phyloP scores from a whole-genome alignment of 2,329 filamentous ascomycete species.

The Phoma sp. region DNA sequence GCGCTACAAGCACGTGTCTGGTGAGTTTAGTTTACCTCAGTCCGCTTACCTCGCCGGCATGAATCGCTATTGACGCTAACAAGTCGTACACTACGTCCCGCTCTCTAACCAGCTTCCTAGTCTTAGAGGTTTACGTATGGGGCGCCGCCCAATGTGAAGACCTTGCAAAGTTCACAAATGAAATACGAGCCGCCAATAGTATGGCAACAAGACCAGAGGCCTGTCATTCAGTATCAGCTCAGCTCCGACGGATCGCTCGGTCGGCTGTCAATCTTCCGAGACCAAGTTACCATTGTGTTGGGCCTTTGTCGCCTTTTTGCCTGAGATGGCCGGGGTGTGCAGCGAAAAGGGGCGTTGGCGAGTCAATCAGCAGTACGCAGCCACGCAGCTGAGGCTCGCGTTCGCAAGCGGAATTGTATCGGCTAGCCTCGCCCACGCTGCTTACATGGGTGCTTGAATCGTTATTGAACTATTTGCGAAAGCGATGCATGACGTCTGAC shows the following conservation, averaged over 20 bases:
- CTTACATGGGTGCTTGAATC: slow-evolving; percentile 8
- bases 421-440: background rate
- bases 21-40: background rate
- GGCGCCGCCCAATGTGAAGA: background rate
- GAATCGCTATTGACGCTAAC: background rate
- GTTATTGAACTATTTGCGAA: background rate
- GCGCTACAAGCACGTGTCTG: slow-evolving; percentile 11
- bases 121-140: background rate
- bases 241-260: slow-evolving; percentile 8
- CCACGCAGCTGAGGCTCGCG: slow-evolving; percentile 3
- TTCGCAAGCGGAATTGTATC: background rate
- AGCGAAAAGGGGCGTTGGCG: slow-evolving; percentile 3
- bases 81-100: background rate
- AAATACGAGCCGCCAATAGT: slow-evolving; percentile 8
- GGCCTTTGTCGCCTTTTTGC: slow-evolving; percentile 9
- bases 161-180: background rate
- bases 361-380: slow-evolving; percentile 5
- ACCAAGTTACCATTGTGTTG: slow-evolving; percentile 14
- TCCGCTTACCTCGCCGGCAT: background rate
- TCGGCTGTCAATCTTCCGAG: slow-evolving; percentile 16
- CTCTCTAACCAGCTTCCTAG: background rate
- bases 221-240: slow-evolving; percentile 1
- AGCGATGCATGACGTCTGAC: slow-evolving; percentile 8
- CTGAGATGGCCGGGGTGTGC: background rate
- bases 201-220: background rate